A percentile compares a stretch with the other conserved stretches of the same genome.
Evolutionary conservation across 176 grass and related monocot genomes (phyloP).

Genomic region (Aegilops longissima): DNA sequence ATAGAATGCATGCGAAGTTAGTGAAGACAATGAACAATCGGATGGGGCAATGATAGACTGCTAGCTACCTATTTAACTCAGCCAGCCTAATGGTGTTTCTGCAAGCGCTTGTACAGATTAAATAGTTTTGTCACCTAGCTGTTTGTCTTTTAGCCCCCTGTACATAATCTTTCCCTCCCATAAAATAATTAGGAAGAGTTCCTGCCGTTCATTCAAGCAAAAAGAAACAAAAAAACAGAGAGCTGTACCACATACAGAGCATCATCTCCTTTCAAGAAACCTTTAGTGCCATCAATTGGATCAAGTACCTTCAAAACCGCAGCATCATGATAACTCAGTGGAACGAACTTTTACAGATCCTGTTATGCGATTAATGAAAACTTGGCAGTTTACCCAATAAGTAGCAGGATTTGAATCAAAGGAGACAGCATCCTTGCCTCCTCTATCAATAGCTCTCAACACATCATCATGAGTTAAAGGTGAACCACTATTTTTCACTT

Average conservation of each 20-base stretch:
- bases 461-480: conserved; percentile 64
- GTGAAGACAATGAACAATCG: not conserved
- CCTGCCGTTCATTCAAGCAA: not conserved
- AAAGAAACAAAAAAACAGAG: conserved; percentile 5
- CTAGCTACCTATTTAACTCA: not conserved
- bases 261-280: conserved; percentile 79
- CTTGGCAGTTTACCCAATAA: conserved; percentile 62
- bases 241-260: conserved; percentile 87
- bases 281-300: conserved; percentile 95
- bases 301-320: conserved; percentile 75
- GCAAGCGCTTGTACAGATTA: conserved; percentile 1
- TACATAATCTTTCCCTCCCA: not conserved
- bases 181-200: not conserved
- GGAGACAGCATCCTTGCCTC: conserved; percentile 72
- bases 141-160: not conserved
- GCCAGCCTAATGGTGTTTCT: not conserved
- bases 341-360: conserved; percentile 25
- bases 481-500: conserved; percentile 40
- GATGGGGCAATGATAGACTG: not conserved
- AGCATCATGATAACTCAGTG: not conserved
- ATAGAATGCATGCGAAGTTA: not conserved
- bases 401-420: conserved; percentile 79
- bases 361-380: not conserved
- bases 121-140: conserved; percentile 2
- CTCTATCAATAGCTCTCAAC: conserved; percentile 90